Conservation (phyloP, 169 alveolate species). For the Cryptosporidium sp. region DNA sequence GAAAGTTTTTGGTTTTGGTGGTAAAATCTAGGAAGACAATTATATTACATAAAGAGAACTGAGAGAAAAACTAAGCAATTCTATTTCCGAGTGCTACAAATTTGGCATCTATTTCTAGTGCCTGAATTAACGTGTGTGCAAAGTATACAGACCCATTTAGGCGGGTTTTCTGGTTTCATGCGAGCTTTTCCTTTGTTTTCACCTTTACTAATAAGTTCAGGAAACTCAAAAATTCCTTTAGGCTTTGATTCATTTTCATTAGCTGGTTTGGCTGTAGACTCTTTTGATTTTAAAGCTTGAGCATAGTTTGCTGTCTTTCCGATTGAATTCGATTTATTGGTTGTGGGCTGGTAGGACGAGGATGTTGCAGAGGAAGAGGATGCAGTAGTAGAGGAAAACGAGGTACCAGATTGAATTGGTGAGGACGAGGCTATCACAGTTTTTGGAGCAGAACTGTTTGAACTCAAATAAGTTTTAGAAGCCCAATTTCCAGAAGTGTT, state of each 20-base stretch:
- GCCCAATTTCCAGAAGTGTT: constrained; percentile 23
- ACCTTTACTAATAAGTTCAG: background rate
- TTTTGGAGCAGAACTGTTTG: constrained; percentile 36
- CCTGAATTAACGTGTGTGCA: constrained; percentile 50
- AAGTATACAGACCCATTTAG: constrained; percentile 58
- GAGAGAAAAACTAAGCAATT: background rate
- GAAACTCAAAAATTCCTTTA: constrained; percentile 21
- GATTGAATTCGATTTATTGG: background rate
- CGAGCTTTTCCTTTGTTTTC: constrained; percentile 28
- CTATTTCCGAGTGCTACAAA: constrained; percentile 55
- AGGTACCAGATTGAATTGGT: background rate
- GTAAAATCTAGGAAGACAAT: background rate
- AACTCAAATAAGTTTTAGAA: background rate
- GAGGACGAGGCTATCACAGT: constrained; percentile 40
- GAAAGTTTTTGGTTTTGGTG: background rate
- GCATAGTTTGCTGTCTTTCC: background rate
- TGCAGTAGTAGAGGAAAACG: background rate
- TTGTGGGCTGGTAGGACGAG: background rate
- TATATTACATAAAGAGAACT: background rate
- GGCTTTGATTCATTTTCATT: background rate
- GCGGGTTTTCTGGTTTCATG: constrained; percentile 21
- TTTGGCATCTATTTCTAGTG: constrained; percentile 63
- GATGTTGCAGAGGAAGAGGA: background rate
- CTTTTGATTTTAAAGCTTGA: background rate
- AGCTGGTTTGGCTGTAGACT: background rate